A percentile compares a stretch with the other conserved stretches of the same genome.
phyloP scores from a whole-genome alignment of 192 early-diverging fungal genomes.

The Backusella circina region DNA sequence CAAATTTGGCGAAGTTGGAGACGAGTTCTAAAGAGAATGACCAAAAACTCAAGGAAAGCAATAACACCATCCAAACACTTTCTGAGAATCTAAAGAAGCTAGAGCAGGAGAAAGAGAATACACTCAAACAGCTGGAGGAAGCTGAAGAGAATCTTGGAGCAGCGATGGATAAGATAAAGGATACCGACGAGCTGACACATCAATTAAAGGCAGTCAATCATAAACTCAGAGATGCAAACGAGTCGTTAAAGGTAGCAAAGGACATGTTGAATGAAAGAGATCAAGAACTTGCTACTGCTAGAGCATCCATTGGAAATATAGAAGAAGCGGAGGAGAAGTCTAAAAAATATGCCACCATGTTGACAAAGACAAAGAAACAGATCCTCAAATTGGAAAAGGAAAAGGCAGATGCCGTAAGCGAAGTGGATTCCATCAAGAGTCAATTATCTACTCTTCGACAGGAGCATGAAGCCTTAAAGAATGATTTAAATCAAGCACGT shows the following conservation, averaged over 20 bases:
- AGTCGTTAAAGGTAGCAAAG: slow-evolving; percentile 44
- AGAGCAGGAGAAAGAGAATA: not conserved
- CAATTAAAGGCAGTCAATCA: slow-evolving; percentile 21
- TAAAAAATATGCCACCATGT: slow-evolving; percentile 39
- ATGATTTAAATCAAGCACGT: not conserved
- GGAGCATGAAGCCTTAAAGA: slow-evolving; percentile 6
- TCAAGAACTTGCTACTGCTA: slow-evolving; percentile 11
- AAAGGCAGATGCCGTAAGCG: slow-evolving; percentile 23
- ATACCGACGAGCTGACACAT: not conserved
- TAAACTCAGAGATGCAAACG: slow-evolving; percentile 43
- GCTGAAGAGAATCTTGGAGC: slow-evolving; percentile 35
- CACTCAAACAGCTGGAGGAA: slow-evolving; percentile 1
- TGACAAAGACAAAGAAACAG: slow-evolving; percentile 49
- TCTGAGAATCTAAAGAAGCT: not conserved
- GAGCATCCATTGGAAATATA: slow-evolving; percentile 1
- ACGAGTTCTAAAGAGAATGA: not conserved
- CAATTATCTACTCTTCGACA: not conserved
- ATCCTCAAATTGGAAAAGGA: slow-evolving; percentile 52
- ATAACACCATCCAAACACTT: not conserved
- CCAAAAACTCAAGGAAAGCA: not conserved
- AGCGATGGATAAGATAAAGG: slow-evolving; percentile 28
- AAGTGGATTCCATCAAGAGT: not conserved
- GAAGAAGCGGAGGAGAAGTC: slow-evolving; percentile 45
- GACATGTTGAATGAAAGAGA: slow-evolving; percentile 46
- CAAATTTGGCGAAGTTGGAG: not conserved